These are phyloP conservation scores for Tetrahymena borealis DNA, from an alignment of 73 alveolate species.

Conservation along the genomic window DNA sequence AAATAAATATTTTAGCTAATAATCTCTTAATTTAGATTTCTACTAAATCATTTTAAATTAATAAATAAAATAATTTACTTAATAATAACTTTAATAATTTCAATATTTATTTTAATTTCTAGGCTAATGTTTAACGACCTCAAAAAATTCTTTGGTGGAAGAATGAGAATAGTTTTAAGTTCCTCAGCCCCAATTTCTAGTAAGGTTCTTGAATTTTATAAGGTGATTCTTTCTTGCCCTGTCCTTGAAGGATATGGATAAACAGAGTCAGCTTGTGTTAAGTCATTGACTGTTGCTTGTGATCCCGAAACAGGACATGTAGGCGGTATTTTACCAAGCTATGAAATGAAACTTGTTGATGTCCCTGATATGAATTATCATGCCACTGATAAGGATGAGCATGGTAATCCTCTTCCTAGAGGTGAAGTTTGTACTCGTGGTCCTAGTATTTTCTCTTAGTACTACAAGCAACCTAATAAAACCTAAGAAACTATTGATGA, in stretches of 20 bases:
- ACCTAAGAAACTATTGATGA: constrained; percentile 71
- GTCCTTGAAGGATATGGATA: constrained; percentile 87
- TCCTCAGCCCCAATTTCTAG: constrained; percentile 92
- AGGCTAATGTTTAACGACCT: constrained; percentile 23
- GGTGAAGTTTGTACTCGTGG: constrained; percentile 97
- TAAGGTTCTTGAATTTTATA: constrained; percentile 69
- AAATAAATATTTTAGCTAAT: too few species aligned
- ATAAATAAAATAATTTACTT: too few species aligned
- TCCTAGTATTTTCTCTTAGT: constrained; percentile 70
- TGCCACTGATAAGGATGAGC: constrained; percentile 51
- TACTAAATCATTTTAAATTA: too few species aligned
- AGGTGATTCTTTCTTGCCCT: constrained; percentile 62
- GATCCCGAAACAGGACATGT: constrained; percentile 78
- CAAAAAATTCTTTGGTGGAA: constrained; percentile 78
- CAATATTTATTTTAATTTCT: not conserved
- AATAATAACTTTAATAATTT: too few species aligned
- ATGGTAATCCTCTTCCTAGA: constrained; percentile 68
- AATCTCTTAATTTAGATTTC: too few species aligned
- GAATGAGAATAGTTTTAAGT: constrained; percentile 66
- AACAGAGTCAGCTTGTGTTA: constrained; percentile 85
- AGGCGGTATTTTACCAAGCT: constrained; percentile 79
- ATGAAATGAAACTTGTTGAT: constrained; percentile 84
- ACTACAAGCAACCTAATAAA: constrained; percentile 62
- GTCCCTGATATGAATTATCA: constrained; percentile 83
- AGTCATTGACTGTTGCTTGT: constrained; percentile 34